Percentiles rank a stretch among this genome's conserved stretches.
These are phyloP conservation scores for Elsinoe ampelina DNA, from an alignment of 2,329 filamentous ascomycete species.

Conservation along the genomic window DNA sequence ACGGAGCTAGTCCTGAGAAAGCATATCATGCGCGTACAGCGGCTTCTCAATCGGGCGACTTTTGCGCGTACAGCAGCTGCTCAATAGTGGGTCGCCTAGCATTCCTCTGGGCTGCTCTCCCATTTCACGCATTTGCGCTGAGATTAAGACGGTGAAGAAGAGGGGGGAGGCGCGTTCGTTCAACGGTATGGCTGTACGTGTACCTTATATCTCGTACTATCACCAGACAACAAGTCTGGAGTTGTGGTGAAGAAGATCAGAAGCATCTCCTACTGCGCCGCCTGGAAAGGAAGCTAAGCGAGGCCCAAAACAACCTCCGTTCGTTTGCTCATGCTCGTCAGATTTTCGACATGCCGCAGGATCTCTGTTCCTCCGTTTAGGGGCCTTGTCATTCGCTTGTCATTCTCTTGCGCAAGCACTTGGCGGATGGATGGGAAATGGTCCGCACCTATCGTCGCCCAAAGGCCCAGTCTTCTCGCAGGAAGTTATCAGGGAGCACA, in stretches of 20 bases:
- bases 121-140: no score
- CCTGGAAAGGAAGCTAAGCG: not conserved
- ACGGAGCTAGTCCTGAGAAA: not conserved
- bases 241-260: not conserved
- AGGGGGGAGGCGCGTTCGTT: not conserved
- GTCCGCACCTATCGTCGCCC: not conserved
- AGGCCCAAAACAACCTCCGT: not conserved
- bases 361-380: not conserved
- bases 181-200: not conserved
- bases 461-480: not conserved
- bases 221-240: not conserved
- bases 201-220: not conserved
- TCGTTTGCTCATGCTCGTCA: not conserved
- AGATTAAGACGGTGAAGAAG: not conserved
- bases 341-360: not conserved
- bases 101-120: not conserved
- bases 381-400: constrained; percentile 7
- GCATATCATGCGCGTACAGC: not conserved
- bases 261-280: not conserved
- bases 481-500: no score
- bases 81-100: not conserved
- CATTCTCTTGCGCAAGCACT: not conserved
- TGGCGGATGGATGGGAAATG: not conserved
- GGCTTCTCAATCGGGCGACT: not conserved
- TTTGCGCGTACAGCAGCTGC: not conserved